Evolutionary conservation across 345 rosid species (phyloP).

Genomic region (Eucalyptus dawsonii): DNA sequence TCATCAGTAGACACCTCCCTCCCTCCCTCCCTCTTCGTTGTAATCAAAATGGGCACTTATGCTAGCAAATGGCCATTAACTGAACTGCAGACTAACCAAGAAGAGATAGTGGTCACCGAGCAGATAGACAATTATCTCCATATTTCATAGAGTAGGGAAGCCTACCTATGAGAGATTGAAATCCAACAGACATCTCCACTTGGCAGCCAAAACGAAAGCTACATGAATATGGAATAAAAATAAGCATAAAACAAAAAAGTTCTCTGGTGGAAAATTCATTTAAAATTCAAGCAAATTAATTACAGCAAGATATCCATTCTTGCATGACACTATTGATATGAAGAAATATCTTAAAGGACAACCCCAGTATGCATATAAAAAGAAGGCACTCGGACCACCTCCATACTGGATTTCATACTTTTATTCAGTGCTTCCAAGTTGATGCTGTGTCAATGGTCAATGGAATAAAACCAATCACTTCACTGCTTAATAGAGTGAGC

Average conservation of each 20-base stretch:
- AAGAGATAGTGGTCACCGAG: background rate
- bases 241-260: background rate
- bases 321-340: background rate
- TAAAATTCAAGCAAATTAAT: background rate
- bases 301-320: background rate
- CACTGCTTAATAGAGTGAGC: background rate
- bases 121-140: background rate
- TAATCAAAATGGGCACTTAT: background rate
- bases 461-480: background rate
- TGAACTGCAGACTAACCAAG: background rate
- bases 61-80: background rate
- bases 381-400: background rate
- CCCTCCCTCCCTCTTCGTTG: background rate
- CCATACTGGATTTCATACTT: background rate
- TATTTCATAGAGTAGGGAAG: background rate
- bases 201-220: background rate
- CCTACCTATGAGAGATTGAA: background rate
- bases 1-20: background rate
- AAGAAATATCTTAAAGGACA: background rate
- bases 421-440: background rate
- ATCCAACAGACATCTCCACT: background rate
- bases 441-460: background rate
- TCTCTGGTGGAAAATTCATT: background rate
- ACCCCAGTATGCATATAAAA: background rate
- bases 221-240: background rate